phyloP scores from a whole-genome alignment of 768 basidiomycete species.

The Termitomyces sp. region DNA sequence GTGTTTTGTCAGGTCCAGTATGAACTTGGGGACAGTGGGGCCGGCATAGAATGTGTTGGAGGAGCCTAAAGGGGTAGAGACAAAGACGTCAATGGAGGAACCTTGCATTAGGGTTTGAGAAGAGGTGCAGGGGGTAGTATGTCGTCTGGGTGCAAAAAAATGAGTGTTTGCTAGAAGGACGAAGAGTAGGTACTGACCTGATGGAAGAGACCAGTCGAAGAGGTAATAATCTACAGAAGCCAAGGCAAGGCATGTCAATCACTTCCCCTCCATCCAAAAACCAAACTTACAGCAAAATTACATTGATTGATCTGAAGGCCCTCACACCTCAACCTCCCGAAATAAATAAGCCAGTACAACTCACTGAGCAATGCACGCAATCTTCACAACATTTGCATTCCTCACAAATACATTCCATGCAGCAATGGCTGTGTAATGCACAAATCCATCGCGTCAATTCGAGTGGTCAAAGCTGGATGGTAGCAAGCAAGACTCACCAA shows the following conservation, averaged over 20 bases:
- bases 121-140: slow-evolving; percentile 49
- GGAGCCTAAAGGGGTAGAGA: slow-evolving; percentile 24
- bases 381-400: slow-evolving; percentile 54
- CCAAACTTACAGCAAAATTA: slow-evolving; percentile 36
- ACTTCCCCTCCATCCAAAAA: background rate
- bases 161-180: no score
- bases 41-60: slow-evolving; percentile 32
- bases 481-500: slow-evolving; percentile 24
- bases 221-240: slow-evolving; percentile 36
- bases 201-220: slow-evolving; percentile 35
- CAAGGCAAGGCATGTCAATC: background rate
- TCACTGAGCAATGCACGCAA: slow-evolving; percentile 59
- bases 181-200: slow-evolving; percentile 21
- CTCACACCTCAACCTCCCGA: background rate
- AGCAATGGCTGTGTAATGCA: slow-evolving; percentile 46
- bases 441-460: background rate
- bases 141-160: no score
- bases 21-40: slow-evolving; percentile 49
- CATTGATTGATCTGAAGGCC: slow-evolving; percentile 34
- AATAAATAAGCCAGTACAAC: slow-evolving; percentile 19
- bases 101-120: slow-evolving; percentile 57
- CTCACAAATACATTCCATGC: slow-evolving; percentile 61
- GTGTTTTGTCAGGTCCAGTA: slow-evolving; percentile 34
- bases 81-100: slow-evolving; percentile 33
- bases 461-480: no score